Base-by-base conservation (phyloP, 176 grass and related monocot species). In the Zoysia japonica region DNA sequence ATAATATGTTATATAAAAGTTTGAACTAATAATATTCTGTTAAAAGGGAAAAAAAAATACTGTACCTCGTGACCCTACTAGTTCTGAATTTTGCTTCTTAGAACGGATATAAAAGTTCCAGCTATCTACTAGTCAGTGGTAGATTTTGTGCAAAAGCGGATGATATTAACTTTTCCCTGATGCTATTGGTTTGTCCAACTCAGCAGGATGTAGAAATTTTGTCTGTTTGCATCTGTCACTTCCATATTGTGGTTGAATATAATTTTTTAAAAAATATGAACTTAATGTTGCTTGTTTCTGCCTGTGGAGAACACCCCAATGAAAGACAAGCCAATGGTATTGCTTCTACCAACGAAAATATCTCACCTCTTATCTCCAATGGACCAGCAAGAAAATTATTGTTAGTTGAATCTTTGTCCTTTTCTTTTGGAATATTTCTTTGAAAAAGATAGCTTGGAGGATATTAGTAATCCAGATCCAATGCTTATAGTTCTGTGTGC, bases 241-340 rank as follows among this genome's bases (percentile, higher is more conserved):
- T 75, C 53, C 11, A 65, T 11, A 61, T 70, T 76, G 42, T 83
- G n/a, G 62, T 80, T 67, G 55, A 47, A 69, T 75, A 68, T 28
- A 28, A 28, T 28, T 28, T 28, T 28, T 28, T 28, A 44, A 12
- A 83, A 74, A 79, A 75, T 13, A 11, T 54, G 54, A 68, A 7
- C 67, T 67, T 70, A 55, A 5, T 75, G 11, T 54, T 84, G 54
- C 39, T 35, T 88, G 76, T 64, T 2, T 1, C 56, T 62, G 3
- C 36, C 77, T 71, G 63, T 57, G 57, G 10, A 76, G 70, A 80
- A 70, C 59, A 80, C 17, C 2, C 53, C 43, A 75, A 57, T 47
- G 81, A 64, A 75, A 11, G 87, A 84, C 71, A 55, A 36, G 19
- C 42, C 71, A 76, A 84, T 59, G 77, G 70, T 63, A 84, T 53